Conservation (phyloP, 176 grass and related monocot genomes). For the Guadua angustifolia region DNA sequence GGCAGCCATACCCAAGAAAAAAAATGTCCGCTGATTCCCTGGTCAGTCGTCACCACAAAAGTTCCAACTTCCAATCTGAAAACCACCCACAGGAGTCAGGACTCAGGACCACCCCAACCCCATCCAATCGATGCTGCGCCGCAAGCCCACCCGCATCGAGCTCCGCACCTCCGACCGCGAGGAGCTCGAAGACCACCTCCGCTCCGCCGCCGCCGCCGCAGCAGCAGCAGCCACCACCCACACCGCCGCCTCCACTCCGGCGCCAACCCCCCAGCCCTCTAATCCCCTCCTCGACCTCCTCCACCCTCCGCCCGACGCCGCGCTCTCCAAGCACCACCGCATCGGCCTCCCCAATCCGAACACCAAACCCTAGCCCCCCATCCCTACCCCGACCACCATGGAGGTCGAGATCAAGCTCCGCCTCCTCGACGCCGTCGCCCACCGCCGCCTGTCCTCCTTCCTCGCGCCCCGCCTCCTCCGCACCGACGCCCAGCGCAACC, state of each 20-base stretch:
- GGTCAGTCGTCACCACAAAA: too few relatives aligned
- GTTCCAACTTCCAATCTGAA: too few relatives aligned
- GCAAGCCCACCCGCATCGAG: constrained; percentile 79
- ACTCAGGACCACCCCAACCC: not conserved
- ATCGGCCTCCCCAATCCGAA: constrained; percentile 57
- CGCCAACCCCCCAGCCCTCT: constrained; percentile 28
- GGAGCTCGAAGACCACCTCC: constrained; percentile 69
- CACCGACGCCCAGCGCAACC: constrained; percentile 74
- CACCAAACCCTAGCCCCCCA: constrained; percentile 29
- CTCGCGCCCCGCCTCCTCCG: constrained; percentile 62
- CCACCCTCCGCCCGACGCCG: constrained; percentile 60
- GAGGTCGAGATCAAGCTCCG: constrained; percentile 93
- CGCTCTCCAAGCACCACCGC: constrained; percentile 64
- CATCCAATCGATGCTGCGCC: constrained; percentile 57
- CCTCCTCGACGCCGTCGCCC: constrained; percentile 67
- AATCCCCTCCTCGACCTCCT: constrained; percentile 67
- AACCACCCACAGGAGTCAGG: too few relatives aligned
- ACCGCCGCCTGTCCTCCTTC: constrained; percentile 70
- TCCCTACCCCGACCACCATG: constrained; percentile 34
- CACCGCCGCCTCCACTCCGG: constrained; percentile 37
- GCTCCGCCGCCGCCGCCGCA: constrained; percentile 40
- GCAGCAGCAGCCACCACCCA: constrained; percentile 17
- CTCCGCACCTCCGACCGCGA: constrained; percentile 72
- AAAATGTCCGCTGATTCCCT: too few relatives aligned
- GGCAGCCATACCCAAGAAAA: too few relatives aligned